Evolutionary conservation across 768 basidiomycete genomes (phyloP), one percentile per base, ranked within the genome.

Genomic region (Hericium coralloides): DNA sequence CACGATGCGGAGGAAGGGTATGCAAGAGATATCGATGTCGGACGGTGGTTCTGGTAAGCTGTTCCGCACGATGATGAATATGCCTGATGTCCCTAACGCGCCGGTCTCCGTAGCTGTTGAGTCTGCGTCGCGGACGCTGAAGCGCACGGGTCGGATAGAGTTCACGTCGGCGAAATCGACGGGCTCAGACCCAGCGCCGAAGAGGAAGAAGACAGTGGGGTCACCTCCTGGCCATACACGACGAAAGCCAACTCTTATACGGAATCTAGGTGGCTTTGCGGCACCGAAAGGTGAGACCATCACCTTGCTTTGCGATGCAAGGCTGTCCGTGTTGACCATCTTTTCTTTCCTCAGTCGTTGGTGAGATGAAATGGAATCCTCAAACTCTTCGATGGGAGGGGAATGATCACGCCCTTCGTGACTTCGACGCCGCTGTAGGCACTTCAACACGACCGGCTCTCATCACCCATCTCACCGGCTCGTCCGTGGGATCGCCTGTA

Each of bases 331-430:
- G 31, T 31, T 31, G 7, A 31, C 31, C 31, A 9, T 31, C 8
- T 31, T 31, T 31, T 14, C 20, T 55, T 55, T 52, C 59, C n/a
- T 47, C 65, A 95, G 95, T 92, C 49, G 82, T 95, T 57, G 94
- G 93, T 20, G 92, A 95, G 55, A 99, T 99, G 95, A 89, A 83
- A 65, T 99, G 93, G 91, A 98, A 99, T 71, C 95, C 95, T 41
- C 74, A 72, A 17, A 84, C 84, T 2, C 80, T 89, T 15, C 87
- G 92, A 38, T 99, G 95, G 95, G 95, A 99, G 76, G 95, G 95
- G 53, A 98, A 99, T 69, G 95, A 99, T 61, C 85, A 89, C 58
- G 82, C 84, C 15, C 78, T 98, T 31, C 85, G 89, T 57, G 94
- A 93, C 55, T 99, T 98, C 68, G 95, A 98, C 52, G 73, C 74